phyloP scores from a whole-genome alignment of 371 early-diverging fungal species.

The Dinochytrium kinnereticum region DNA sequence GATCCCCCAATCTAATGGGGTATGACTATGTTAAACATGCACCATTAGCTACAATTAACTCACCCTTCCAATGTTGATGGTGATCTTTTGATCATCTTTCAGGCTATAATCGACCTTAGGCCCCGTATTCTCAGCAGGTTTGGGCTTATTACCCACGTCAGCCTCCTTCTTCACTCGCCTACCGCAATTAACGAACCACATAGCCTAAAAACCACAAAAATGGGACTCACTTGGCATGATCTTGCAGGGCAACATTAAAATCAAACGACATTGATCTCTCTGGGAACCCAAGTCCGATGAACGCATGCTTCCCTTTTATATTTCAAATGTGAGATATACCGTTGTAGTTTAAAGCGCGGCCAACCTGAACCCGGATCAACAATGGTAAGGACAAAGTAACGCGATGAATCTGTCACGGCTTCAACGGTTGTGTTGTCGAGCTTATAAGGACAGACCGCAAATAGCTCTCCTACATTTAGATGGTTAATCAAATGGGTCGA shows the following conservation, averaged over 20 bases:
- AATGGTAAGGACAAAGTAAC: slow-evolving; percentile 91
- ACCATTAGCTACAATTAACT: slow-evolving; percentile 23
- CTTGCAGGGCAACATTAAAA: slow-evolving; percentile 91
- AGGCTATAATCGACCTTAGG: slow-evolving; percentile 81
- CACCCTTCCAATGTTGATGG: slow-evolving; percentile 73
- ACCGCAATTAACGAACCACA: not conserved
- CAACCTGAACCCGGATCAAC: slow-evolving; percentile 71
- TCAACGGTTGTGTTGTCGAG: slow-evolving; percentile 76
- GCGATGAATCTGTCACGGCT: slow-evolving; percentile 85
- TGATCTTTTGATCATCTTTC: slow-evolving; percentile 87
- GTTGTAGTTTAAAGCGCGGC: not conserved
- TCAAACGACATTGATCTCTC: slow-evolving; percentile 91
- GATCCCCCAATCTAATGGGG: not conserved
- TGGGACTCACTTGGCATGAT: slow-evolving; percentile 67
- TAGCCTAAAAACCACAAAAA: slow-evolving; percentile 20
- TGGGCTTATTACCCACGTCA: slow-evolving; percentile 49
- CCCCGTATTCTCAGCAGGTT: slow-evolving; percentile 24
- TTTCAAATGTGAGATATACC: not conserved
- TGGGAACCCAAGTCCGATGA: slow-evolving; percentile 87
- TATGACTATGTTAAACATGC: no score
- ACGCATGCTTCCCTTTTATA: slow-evolving; percentile 70
- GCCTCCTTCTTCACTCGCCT: slow-evolving; percentile 67
- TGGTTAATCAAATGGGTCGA: not conserved
- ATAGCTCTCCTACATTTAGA: slow-evolving; percentile 72
- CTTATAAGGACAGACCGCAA: slow-evolving; percentile 84